phyloP scores from a whole-genome alignment of 352 stramenopile species.

The Pythium guiyangense region DNA sequence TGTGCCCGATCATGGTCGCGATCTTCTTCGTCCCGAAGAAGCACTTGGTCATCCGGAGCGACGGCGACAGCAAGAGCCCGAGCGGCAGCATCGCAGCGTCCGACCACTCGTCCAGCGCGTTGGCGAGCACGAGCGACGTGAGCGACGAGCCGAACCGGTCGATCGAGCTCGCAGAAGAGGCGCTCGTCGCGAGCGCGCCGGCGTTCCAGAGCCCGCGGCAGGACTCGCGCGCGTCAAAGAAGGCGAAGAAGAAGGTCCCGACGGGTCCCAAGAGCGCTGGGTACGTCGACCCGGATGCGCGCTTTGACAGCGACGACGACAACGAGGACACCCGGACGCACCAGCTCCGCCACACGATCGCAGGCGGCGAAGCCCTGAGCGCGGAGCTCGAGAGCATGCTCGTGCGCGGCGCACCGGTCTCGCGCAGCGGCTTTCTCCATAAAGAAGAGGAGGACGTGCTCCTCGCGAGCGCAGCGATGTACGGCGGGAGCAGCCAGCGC shows the following conservation, averaged over 20 bases:
- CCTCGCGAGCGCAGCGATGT: conserved; percentile 69
- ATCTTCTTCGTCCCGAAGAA: conserved; percentile 82
- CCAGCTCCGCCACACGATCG: conserved; percentile 22
- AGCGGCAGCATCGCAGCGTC: conserved; percentile 36
- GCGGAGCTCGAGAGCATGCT: conserved; percentile 38
- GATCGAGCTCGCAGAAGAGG: conserved; percentile 30
- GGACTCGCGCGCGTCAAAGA: background rate
- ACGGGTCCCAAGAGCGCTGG: conserved; percentile 7
- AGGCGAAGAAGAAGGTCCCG: conserved; percentile 5
- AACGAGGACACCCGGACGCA: conserved; percentile 12
- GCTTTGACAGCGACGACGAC: background rate
- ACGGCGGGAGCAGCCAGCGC: conserved; percentile 55
- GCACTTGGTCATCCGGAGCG: conserved; percentile 67
- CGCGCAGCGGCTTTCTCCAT: conserved; percentile 41
- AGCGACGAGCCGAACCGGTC: conserved; percentile 35
- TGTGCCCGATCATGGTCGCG: conserved; percentile 68
- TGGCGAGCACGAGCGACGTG: conserved; percentile 16
- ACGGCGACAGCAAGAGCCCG: conserved; percentile 31
- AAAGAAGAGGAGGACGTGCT: conserved; percentile 77
- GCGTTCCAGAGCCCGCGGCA: too few relatives aligned
- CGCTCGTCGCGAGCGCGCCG: background rate
- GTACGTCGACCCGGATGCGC: background rate
- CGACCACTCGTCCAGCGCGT: conserved; percentile 32
- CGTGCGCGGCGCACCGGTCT: conserved; percentile 42
- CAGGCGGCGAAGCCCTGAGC: conserved; percentile 24